These are phyloP conservation scores for Aspergillus niger DNA, from an alignment of 2,329 filamentous ascomycete species.

Conservation along the genomic window DNA sequence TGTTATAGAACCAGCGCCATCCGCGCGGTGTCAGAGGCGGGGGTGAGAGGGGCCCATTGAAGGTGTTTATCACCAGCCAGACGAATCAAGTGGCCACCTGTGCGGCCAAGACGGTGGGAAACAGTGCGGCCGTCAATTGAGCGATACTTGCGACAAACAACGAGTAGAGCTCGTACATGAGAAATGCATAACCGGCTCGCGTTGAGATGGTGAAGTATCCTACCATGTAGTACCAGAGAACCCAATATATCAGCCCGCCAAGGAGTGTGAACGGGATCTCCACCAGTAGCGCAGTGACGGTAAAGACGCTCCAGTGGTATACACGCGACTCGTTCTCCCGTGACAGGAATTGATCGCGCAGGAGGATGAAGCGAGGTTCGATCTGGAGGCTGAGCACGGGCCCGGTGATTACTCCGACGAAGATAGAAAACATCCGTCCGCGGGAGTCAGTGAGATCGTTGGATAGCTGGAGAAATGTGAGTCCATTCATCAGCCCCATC, in stretches of 20 bases:
- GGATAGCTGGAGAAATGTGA: constrained; percentile 9
- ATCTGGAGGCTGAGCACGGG: constrained; percentile 12
- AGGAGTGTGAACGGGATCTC: constrained; percentile 51
- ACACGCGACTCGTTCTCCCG: constrained; percentile 15
- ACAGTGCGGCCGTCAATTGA: constrained; percentile 68
- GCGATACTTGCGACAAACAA: constrained; percentile 63
- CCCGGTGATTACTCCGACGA: constrained; percentile 8
- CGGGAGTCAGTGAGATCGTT: background rate
- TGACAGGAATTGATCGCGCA: constrained; percentile 14
- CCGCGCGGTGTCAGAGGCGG: constrained; percentile 71
- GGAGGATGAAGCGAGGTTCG: constrained; percentile 17
- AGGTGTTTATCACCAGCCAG: constrained; percentile 76
- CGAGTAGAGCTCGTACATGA: constrained; percentile 79
- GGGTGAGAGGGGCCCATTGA: constrained; percentile 81
- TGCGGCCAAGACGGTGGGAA: constrained; percentile 73
- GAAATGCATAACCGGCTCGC: constrained; percentile 78
- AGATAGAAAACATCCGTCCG: constrained; percentile 9
- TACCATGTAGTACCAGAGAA: constrained; percentile 79
- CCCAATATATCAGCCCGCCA: constrained; percentile 74
- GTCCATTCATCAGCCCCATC: constrained; percentile 14
- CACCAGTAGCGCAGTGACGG: constrained; percentile 12
- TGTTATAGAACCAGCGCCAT: constrained; percentile 79
- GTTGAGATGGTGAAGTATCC: constrained; percentile 63
- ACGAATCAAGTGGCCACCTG: constrained; percentile 78
- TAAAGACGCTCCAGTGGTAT: constrained; percentile 20